Conservation (phyloP, 2,329 filamentous ascomycete genomes). For the Pseudogymnoascus sp. region DNA sequence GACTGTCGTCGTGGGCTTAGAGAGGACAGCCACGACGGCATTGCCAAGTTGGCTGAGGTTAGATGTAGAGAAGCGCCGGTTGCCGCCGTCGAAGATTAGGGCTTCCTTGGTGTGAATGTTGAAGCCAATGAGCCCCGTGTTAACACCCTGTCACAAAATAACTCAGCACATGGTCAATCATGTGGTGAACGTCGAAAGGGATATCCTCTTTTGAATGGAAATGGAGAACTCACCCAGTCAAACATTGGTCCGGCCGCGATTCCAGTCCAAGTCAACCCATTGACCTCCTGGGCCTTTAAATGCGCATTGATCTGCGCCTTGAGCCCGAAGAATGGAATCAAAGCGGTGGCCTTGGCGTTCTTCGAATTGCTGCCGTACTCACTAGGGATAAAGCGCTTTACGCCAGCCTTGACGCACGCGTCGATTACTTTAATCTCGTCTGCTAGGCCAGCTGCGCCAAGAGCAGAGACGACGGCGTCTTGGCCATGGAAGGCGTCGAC, state of each 20-base stretch:
- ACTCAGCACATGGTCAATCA: neutral
- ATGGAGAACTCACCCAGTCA: conserved; percentile 16
- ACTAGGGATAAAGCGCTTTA: conserved; percentile 48
- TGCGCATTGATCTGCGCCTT: conserved; percentile 30
- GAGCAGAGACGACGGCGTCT: conserved; percentile 36
- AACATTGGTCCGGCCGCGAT: conserved; percentile 23
- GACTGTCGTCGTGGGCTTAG: conserved; percentile 26
- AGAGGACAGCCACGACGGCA: conserved; percentile 27
- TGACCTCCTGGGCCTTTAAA: conserved; percentile 21
- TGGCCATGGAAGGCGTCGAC: conserved; percentile 25
- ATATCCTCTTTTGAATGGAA: conserved; percentile 13
- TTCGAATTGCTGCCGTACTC: conserved; percentile 38
- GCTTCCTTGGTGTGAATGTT: conserved; percentile 25
- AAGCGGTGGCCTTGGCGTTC: conserved; percentile 7
- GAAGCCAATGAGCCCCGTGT: conserved; percentile 27
- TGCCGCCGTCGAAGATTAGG: conserved; percentile 25
- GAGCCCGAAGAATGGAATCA: conserved; percentile 24
- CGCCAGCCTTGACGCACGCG: conserved; percentile 46
- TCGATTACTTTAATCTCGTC: conserved; percentile 47
- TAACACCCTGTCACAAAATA: conserved; percentile 15
- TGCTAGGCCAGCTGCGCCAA: conserved; percentile 27
- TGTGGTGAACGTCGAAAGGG: conserved; percentile 14
- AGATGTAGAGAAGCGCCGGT: conserved; percentile 15
- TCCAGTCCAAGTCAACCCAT: conserved; percentile 26
- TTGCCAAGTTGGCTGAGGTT: conserved; percentile 26